Conservation (phyloP, 495 filamentous ascomycete species). For the Hypoxylon fuscum region DNA sequence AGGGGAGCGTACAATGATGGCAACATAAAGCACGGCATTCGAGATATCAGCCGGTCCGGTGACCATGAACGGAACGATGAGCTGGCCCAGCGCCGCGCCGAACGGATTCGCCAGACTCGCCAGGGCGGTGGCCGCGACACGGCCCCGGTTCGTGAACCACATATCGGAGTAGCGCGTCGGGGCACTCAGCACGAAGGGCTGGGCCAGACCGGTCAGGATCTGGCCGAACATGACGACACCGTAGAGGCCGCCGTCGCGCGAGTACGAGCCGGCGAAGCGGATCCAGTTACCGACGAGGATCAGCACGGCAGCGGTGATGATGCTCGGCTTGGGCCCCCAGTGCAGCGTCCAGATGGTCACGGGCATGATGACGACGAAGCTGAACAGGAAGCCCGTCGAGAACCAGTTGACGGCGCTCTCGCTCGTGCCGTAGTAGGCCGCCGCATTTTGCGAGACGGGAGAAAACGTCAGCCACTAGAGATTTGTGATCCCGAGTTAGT, state of each 20-base stretch:
- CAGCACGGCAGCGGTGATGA: slow-evolving; percentile 75
- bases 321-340: slow-evolving; percentile 78
- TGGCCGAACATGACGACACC: slow-evolving; percentile 93
- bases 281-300: slow-evolving; percentile 90
- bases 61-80: slow-evolving; percentile 83
- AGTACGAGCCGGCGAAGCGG: slow-evolving; percentile 80
- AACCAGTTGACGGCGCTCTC: slow-evolving; percentile 92
- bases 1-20: slow-evolving; percentile 73
- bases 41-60: slow-evolving; percentile 69
- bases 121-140: slow-evolving; percentile 87
- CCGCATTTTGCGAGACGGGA: slow-evolving; percentile 78
- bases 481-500: slow-evolving; percentile 10
- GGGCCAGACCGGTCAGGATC: slow-evolving; percentile 86
- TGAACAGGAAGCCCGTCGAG: slow-evolving; percentile 84
- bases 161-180: slow-evolving; percentile 92
- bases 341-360: slow-evolving; percentile 81
- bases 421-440: slow-evolving; percentile 76
- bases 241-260: slow-evolving; percentile 64
- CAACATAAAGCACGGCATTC: slow-evolving; percentile 84
- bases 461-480: slow-evolving; percentile 91
- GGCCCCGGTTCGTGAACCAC: slow-evolving; percentile 88
- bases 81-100: slow-evolving; percentile 86
- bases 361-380: slow-evolving; percentile 79
- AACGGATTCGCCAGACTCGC: slow-evolving; percentile 87
- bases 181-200: slow-evolving; percentile 91